Conservation (phyloP, 257 asterid genomes). For the Craterostigma plantagineum region DNA sequence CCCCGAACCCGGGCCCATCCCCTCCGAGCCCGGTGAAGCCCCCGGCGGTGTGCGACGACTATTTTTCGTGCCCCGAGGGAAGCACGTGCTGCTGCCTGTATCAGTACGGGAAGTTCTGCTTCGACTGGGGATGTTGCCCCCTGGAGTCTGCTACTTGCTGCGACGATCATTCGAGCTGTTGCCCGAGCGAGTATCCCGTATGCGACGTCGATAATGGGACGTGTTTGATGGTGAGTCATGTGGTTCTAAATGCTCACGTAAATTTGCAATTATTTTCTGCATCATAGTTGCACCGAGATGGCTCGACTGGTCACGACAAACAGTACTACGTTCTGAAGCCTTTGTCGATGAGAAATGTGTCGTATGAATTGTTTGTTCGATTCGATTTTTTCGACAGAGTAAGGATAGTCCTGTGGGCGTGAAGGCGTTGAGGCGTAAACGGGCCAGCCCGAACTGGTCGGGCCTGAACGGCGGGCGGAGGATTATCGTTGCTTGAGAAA, state of each 20-base stretch:
- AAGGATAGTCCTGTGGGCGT: slow-evolving; percentile 48
- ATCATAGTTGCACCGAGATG: no score
- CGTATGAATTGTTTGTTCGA: no score
- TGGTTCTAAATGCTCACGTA: no score
- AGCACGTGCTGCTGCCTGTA: slow-evolving; percentile 48
- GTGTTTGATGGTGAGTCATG: slow-evolving; percentile 36
- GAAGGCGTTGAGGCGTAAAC: slow-evolving; percentile 42
- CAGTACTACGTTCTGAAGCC: no score
- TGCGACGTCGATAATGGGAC: slow-evolving; percentile 33
- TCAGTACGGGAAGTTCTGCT: slow-evolving; percentile 19
- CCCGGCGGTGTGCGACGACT: slow-evolving; percentile 28
- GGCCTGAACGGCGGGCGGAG: no score
- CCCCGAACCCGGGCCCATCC: slow-evolving; percentile 43
- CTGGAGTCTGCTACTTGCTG: slow-evolving; percentile 49
- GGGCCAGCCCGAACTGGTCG: slow-evolving; percentile 30
- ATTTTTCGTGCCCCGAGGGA: slow-evolving; percentile 24
- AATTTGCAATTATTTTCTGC: no score
- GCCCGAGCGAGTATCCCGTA: slow-evolving; percentile 51
- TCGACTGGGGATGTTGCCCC: slow-evolving; percentile 58
- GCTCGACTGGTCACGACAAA: no score
- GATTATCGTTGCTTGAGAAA: no score
- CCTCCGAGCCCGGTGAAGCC: slow-evolving; percentile 40
- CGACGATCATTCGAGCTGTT: slow-evolving; percentile 50
- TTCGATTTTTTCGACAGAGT: no score
- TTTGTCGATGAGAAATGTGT: no score